Evolutionary conservation across 192 early-diverging fungal genomes (phyloP), one percentile per base, ranked within the genome.

Genomic region (Backusella westeae): DNA sequence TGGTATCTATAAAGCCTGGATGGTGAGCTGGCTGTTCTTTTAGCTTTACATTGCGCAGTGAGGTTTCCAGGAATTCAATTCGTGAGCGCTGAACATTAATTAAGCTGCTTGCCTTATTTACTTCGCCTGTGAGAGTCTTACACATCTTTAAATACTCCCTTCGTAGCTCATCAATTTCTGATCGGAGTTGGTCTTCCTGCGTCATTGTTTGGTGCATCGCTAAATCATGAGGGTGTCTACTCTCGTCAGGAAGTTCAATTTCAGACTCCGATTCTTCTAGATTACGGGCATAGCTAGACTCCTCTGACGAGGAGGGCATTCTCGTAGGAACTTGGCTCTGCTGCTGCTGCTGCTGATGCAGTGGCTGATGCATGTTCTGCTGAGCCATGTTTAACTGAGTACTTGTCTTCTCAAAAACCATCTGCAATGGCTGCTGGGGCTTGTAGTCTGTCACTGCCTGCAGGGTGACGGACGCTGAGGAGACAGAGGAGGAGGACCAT

Each of bases 111-210:
- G 70, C 70, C 39, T 71, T 71, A 44, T 71, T 71, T 26, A 71
- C 70, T 71, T 71, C 29, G 7, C 44, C 70, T 23, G 41, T 49
- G 26, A 71, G 39, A 17, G 26, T n/a, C 39, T 71, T 71, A 26
- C 21, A 71, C 70, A 71, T 71, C 39, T 44, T 71, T 32, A 34
- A 14, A 71, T 71, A 71, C 12, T 44, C 70, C 42, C 44, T 44
- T 71, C 42, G 70, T 15, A 71, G 29, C 15, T 71, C 41, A 49
- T 49, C 26, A 14, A 71, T 49, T 23, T 71, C 29, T 7, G 70
- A 71, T 17, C 70, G 70, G 70, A 71, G 70, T 71, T 71, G 42
- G 3, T 71, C 42, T 71, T 71, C 70, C 42, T 71, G 70, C 70
- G 42, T 44, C 23, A 71, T 44, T 71, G 70, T 49, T 44, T 71